These are phyloP conservation scores for Naganishia sp. DNA, from an alignment of 1,284 basidiomycete species.

Conservation along the genomic window DNA sequence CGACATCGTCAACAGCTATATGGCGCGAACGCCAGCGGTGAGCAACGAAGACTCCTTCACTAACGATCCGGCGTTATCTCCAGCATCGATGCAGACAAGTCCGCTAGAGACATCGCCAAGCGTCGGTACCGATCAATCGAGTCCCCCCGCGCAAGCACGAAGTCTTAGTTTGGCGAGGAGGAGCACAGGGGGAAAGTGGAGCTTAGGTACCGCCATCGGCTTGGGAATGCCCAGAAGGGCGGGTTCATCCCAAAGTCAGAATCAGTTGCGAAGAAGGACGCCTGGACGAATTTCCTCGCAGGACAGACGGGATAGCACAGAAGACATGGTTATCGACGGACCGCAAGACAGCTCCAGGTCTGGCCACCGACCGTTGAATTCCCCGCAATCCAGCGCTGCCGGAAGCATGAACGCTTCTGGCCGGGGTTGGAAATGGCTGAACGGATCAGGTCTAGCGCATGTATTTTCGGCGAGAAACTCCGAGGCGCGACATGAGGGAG, in stretches of 20 bases:
- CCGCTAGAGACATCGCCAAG: not conserved
- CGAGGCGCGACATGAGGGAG: not conserved
- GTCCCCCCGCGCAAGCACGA: not conserved
- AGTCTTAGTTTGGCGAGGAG: not conserved
- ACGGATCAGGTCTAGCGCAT: conserved; percentile 19
- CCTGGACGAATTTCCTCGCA: not conserved
- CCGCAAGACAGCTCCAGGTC: not conserved
- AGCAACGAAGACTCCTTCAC: not conserved
- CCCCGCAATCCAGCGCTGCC: not conserved
- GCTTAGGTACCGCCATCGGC: not conserved
- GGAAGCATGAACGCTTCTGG: not conserved
- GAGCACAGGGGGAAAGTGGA: conserved; percentile 4
- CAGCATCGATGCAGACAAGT: not conserved
- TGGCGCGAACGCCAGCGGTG: conserved; percentile 6
- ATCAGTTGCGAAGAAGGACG: conserved; percentile 17
- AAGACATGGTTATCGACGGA: not conserved
- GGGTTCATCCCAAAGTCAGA: not conserved
- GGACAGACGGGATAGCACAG: not conserved
- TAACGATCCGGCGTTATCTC: conserved; percentile 1
- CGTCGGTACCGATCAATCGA: conserved; percentile 2
- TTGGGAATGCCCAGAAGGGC: conserved; percentile 4
- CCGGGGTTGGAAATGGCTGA: conserved; percentile 16
- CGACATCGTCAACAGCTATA: conserved; percentile 22
- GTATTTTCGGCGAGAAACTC: not conserved
- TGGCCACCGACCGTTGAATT: not conserved